Evolutionary conservation across 2,329 filamentous ascomycete species (phyloP), one percentile per base, ranked within the genome.

Genomic region (Fonsecaea pedrosoi): DNA sequence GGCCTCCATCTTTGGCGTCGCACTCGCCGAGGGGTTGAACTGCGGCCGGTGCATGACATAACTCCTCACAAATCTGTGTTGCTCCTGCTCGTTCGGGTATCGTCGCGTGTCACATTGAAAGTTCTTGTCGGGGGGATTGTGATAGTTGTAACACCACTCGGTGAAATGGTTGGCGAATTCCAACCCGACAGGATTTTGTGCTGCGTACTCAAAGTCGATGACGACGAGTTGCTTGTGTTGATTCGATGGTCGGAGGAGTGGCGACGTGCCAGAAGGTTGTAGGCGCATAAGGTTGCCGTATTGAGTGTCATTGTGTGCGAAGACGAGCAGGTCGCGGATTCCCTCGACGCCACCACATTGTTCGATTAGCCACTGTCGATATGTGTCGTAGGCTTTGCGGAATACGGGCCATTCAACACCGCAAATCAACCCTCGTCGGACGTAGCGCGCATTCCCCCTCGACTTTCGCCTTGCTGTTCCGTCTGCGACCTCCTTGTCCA

Each of bases 251-350:
- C 95, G 87, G 10, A 97, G 85, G 7, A 98, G 86, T 0, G 94
- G 95, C 0, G 94, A 97, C 73, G 93, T 90, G 57, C 84, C 85
- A 45, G 82, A 81, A 1, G 87, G 87, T 71, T 92, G 86, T 77
- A 90, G 82, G 42, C 94, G 92, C 58, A 99, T 87, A 69, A 99
- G 95, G 76, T 99, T 99, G 70, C 95, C 95, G 75, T 99, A 98
- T 88, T 99, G 95, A 4, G 95, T 97, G 84, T 99, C 95, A 74
- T 97, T 97, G 78, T 99, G 95, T n/a, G 93, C 92, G 83, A 99
- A 99, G 0, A 97, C 89, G 10, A 99, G 85, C 62, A 87, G 85
- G 55, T 91, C 86, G 60, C 90, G 90, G 64, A 98, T 84, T 57
- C 85, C 86, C 38, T 86, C 80, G 4, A 82, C 76, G 1, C 88